Base-by-base conservation (phyloP, 306 rosid species). In the Vicia villosa region DNA sequence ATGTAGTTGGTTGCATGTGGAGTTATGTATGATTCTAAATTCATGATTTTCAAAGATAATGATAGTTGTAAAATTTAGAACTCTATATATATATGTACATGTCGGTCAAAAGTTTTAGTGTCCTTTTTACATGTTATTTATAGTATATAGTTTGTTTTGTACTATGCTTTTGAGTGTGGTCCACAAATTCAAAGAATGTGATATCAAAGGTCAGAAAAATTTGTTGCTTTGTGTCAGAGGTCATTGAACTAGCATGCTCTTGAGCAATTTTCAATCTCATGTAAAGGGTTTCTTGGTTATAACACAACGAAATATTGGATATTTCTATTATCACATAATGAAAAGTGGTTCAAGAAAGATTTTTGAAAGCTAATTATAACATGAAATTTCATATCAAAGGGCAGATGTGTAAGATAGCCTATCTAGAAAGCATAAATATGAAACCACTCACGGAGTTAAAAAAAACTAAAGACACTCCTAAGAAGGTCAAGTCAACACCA, bases 151-250 rank as follows among this genome's bases (percentile, higher is more conserved):
- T 51, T 63, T 49, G 54, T 61, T 55, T 14, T 13, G 66, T 55
- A 28, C 38, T 34, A 41, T 38, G 55, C 9, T 42, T 26, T 7
- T 13, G 16, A 6, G 65, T 28, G 77, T 52, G 78, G 86, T 72
- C 30, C 86, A 83, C 7, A 79, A 77, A 66, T 21, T 49, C 69
- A 72, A 32, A 47, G 2, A 46, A 34, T 46, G 76, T 60, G 69
- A 60, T 60, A 3, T 9, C 60, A 21, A 12, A 68, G 40, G 73
- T 75, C 73, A 65, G 72, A 59, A 78, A 63, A 65, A 16, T 57
- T 71, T 70, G 78, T 78, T 78, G 62, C 50, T 34, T 76, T 74
- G 80, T 75, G 73, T 75, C 81, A 69, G 59, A 57, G 76, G 21
- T 82, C 86, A 78, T 68, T 63, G 72, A 76, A 74, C 51, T 73